Evolutionary conservation across 2,329 filamentous ascomycete genomes (phyloP).

Genomic region (Fusarium fujikuroi): DNA sequence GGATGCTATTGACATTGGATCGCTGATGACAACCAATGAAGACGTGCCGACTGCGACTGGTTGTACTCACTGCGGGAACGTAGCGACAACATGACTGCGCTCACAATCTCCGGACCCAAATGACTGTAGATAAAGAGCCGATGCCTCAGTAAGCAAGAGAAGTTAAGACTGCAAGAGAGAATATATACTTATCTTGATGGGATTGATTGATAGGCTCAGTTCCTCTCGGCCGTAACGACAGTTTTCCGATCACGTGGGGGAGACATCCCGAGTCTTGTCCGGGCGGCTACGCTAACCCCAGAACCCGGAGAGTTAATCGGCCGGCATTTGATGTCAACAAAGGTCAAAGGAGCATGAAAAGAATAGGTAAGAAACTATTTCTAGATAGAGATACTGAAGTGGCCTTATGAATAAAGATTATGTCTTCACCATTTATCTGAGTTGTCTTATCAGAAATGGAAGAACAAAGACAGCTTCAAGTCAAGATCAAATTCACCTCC

Average conservation of each 20-base stretch:
- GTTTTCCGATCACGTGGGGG: slow-evolving; percentile 26
- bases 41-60: rapidly evolving
- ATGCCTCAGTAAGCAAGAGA: rapidly evolving
- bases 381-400: too few relatives aligned
- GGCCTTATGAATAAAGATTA: too few relatives aligned
- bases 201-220: not conserved
- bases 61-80: rapidly evolving
- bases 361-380: rapidly evolving
- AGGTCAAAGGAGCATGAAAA: rapidly evolving
- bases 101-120: rapidly evolving
- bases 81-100: not conserved
- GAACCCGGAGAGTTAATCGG: not conserved
- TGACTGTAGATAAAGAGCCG: rapidly evolving
- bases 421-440: rapidly evolving
- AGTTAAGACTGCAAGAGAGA: rapidly evolving
- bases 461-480: rapidly evolving
- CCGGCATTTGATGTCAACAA: rapidly evolving
- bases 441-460: not conserved
- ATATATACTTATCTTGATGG: not conserved
- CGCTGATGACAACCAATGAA: not conserved
- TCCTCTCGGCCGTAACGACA: not conserved
- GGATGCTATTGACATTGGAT: not conserved
- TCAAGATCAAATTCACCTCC: not conserved
- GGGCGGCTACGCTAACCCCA: not conserved
- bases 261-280: not conserved